Base-by-base conservation (phyloP, 257 asterid genomes). In the Ophiorrhiza pumila region DNA sequence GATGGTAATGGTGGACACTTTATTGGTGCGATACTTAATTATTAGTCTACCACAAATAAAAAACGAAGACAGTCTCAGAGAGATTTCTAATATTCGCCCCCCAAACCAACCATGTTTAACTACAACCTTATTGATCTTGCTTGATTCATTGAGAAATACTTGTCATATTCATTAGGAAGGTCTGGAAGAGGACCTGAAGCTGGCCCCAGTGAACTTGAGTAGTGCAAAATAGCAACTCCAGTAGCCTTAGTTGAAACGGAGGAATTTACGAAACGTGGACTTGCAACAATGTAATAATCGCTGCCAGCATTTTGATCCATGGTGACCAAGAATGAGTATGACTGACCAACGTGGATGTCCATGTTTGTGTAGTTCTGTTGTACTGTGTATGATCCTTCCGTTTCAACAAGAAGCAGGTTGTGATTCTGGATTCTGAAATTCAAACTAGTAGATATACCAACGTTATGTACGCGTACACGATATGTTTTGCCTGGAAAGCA, bases 151-250 rank as follows among this genome's bases (percentile, higher is more conserved):
- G 98, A 90, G 90, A 89, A 90, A 82, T 7, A 84, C n/a, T 84
- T 84, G 91, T 93, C 98, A 74, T 68, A 79, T 75, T 93, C 97
- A 77, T 83, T 81, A 78, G 96, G 98, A 82, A 85, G 93, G 88
- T 89, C 98, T 66, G 98, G 98, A 85, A 93, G 97, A 80, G 97
- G 97, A 82, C 97, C 98, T 78, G 96, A 88, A 78, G 93, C 93
- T 9, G 89, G 93, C 53, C 89, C 97, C 80, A 79, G 85, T 9
- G 97, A 90, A 71, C 87, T 93, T 25, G 95, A 87, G 80, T 93
- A 93, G 84, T 87, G 98, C 86, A 93, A 77, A 81, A 90, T 67
- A 68, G 91, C 86, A 77, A 93, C 95, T 72, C 98, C 98, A 50
- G 85, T 75, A 68, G 86, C 85, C 89, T 83, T 93, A n/a, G 81